These are phyloP conservation scores for Pyrenophora teres DNA, from an alignment of 2,329 filamentous ascomycete species.

Conservation along the genomic window DNA sequence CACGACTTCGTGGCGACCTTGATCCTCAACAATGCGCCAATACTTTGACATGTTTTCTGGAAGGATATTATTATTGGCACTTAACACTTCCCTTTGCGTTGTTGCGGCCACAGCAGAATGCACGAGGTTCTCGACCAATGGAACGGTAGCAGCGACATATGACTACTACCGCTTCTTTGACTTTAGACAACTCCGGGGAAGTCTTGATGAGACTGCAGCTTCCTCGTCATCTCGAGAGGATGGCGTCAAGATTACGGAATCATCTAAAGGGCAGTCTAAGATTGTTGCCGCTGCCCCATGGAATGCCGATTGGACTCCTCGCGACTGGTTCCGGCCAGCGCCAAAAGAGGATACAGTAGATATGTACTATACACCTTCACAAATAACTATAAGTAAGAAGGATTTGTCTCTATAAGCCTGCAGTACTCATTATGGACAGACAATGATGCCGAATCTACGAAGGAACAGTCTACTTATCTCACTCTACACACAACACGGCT, in stretches of 20 bases:
- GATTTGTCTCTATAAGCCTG: too few relatives aligned
- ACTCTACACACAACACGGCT: slow-evolving; percentile 10
- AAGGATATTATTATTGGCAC: not conserved
- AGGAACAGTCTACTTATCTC: slow-evolving; percentile 4
- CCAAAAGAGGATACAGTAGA: slow-evolving; percentile 1
- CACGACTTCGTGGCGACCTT: not conserved
- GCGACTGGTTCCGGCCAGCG: slow-evolving; percentile 9
- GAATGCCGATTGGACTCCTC: slow-evolving; percentile 12
- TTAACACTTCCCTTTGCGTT: not conserved
- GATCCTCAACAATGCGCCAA: not conserved
- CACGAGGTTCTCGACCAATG: slow-evolving; percentile 17
- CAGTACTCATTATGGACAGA: not conserved
- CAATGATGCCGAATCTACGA: not conserved
- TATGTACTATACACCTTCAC: slow-evolving; percentile 9
- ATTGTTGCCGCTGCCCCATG: slow-evolving; percentile 10
- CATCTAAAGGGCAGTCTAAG: slow-evolving; percentile 1
- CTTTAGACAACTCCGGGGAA: slow-evolving; percentile 9
- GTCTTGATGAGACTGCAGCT: not conserved
- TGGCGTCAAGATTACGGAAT: not conserved
- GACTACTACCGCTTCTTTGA: slow-evolving; percentile 24
- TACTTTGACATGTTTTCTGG: not conserved
- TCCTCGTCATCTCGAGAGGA: not conserved
- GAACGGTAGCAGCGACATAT: slow-evolving; percentile 11
- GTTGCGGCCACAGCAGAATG: slow-evolving; percentile 6
- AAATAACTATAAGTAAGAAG: slow-evolving; percentile 13